Evolutionary conservation across 371 early-diverging fungal species (phyloP), one percentile per base, ranked within the genome.

Genomic region (Rhizomucor pusillus): DNA sequence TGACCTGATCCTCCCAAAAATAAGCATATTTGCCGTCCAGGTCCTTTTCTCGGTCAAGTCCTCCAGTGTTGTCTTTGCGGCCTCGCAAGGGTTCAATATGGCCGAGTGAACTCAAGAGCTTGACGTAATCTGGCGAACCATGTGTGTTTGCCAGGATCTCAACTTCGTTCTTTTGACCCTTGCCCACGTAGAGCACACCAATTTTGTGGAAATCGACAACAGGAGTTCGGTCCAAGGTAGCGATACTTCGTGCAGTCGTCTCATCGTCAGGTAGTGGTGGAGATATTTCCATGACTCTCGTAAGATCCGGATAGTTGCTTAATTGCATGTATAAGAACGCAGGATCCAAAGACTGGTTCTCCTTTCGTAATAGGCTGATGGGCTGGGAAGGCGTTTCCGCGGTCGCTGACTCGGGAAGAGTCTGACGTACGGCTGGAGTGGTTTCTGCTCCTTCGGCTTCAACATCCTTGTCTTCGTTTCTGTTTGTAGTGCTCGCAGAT

Each of bases 201-300:
- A 96, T 88, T 74, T 98, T 98, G 76, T 96, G 94, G 52, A 94
- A 85, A 64, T 98, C 96, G 5, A 94, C 87, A 0, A 92, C 89
- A 3, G 95, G 91, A 4, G 87, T 95, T 45, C 84, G 85, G 68
- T 96, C 97, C 59, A 98, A 72, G 5, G 90, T 87, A 12, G 81
- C 82, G 20, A 98, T 54, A 6, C 90, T 84, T 22, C 98, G 82
- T 19, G 66, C 65, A 1, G 88, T 85, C 3, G 86, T 71, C 33
- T 93, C 94, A 51, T 91, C 86, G 43, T 86, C 80, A 0, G 94
- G 89, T 39, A 95, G 66, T 12, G 83, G 80, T 18, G 76, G 71
- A 0, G 88, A 86, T 9, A 73, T 65, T n/a, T 86, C 87, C 2
- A 82, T 72, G 0, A 56, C 12, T 23, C 80, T 73, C 43, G 74